A percentile compares a stretch with the other conserved stretches of the same genome.
These are phyloP conservation scores for Escovopsis sp. DNA, from an alignment of 2,329 filamentous ascomycete genomes.

Conservation along the genomic window DNA sequence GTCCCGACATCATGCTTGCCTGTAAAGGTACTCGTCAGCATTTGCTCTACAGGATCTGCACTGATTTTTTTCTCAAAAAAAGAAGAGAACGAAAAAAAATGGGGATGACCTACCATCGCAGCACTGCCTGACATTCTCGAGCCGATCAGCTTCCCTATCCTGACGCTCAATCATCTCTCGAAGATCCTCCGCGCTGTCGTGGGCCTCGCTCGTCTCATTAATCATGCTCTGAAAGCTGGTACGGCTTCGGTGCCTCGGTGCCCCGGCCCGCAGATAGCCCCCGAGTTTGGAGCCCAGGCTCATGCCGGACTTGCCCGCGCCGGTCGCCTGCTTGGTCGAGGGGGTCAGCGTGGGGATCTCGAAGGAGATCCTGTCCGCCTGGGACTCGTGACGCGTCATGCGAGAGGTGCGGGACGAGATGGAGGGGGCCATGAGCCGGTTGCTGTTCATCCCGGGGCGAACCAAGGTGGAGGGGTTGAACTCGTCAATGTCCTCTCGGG, in stretches of 20 bases:
- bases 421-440: slow-evolving; percentile 44
- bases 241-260: slow-evolving; percentile 37
- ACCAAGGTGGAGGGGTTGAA: slow-evolving; percentile 57
- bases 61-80: too few relatives aligned
- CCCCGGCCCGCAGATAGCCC: slow-evolving; percentile 40
- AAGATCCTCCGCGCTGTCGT: slow-evolving; percentile 73
- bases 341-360: slow-evolving; percentile 43
- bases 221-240: slow-evolving; percentile 31
- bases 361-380: slow-evolving; percentile 33
- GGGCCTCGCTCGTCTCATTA: slow-evolving; percentile 47
- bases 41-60: background rate
- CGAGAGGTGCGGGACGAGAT: slow-evolving; percentile 71
- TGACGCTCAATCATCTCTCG: slow-evolving; percentile 65
- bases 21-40: slow-evolving; percentile 20
- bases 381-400: slow-evolving; percentile 51
- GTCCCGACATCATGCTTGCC: slow-evolving; percentile 62
- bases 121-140: slow-evolving; percentile 94
- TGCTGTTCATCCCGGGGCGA: slow-evolving; percentile 16
- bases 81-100: too few relatives aligned
- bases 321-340: slow-evolving; percentile 25
- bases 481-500: slow-evolving; percentile 53
- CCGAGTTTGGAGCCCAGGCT: slow-evolving; percentile 42
- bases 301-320: slow-evolving; percentile 17
- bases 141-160: slow-evolving; percentile 58
- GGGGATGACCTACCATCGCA: slow-evolving; percentile 98